Evolutionary conservation across 2,329 filamentous ascomycete species (phyloP).

Genomic region (Hypoxylon sp.): DNA sequence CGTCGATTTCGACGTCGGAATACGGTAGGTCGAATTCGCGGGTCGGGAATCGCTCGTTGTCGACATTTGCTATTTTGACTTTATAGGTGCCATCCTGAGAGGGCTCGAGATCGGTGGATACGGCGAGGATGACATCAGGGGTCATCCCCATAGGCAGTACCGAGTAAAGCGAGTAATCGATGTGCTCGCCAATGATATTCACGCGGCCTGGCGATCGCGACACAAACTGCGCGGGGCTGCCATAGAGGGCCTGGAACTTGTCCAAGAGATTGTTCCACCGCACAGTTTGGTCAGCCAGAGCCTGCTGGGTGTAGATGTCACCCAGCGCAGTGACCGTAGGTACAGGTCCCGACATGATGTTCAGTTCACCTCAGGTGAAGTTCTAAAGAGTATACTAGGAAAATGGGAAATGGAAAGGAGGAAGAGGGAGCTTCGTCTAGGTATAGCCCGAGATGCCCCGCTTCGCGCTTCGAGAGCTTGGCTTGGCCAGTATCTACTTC

Average conservation of each 20-base stretch:
- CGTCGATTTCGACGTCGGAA: conserved; percentile 82
- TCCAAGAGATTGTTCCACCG: conserved; percentile 83
- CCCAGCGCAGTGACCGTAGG: conserved; percentile 81
- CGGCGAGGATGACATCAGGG: conserved; percentile 90
- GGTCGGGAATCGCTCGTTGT: conserved; percentile 80
- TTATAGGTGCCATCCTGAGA: conserved; percentile 69
- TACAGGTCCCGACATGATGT: conserved; percentile 71
- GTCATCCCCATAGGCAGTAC: conserved; percentile 96
- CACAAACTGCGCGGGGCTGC: conserved; percentile 81
- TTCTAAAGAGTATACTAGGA: conserved; percentile 2
- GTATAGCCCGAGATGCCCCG: conserved; percentile 25
- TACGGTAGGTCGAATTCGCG: conserved; percentile 80
- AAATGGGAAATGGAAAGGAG: conserved; percentile 6
- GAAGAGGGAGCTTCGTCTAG: conserved; percentile 22
- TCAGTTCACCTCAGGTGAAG: conserved; percentile 10
- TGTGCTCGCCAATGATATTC: conserved; percentile 99
- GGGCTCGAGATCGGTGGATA: conserved; percentile 67
- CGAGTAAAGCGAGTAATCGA: conserved; percentile 97
- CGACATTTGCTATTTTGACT: conserved; percentile 85
- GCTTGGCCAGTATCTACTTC: conserved; percentile 2
- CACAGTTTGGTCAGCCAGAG: conserved; percentile 74
- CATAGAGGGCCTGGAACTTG: conserved; percentile 80
- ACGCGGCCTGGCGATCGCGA: conserved; percentile 93
- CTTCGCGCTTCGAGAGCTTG: conserved; percentile 27
- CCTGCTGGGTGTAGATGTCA: conserved; percentile 86